These are phyloP conservation scores for Neurospora discreta DNA, from an alignment of 495 filamentous ascomycete species.

Conservation along the genomic window DNA sequence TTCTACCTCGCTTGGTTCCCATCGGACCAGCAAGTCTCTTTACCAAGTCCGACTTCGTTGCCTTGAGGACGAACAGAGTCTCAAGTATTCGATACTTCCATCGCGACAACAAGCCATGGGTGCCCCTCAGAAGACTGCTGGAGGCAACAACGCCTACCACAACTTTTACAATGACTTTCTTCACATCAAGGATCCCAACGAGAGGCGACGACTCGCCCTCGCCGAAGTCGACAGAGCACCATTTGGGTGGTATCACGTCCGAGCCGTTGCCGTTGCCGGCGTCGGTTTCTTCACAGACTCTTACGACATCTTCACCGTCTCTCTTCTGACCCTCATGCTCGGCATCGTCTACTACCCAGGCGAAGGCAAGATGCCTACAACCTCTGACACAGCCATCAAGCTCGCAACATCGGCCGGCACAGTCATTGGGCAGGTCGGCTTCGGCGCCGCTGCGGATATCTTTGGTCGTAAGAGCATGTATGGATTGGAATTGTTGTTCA, in stretches of 20 bases:
- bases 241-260: conserved; percentile 67
- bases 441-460: conserved; percentile 70
- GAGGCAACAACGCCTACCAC: conserved; percentile 57
- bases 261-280: conserved; percentile 61
- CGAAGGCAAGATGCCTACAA: conserved; percentile 44
- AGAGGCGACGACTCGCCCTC: conserved; percentile 58
- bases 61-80: neutral
- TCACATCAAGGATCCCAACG: conserved; percentile 58
- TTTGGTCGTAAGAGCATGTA: conserved; percentile 79
- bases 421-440: conserved; percentile 73
- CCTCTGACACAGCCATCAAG: conserved; percentile 75
- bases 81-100: neutral
- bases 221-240: conserved; percentile 63
- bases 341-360: conserved; percentile 60
- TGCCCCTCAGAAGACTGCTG: conserved; percentile 34
- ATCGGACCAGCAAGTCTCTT: neutral
- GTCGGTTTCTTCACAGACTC: conserved; percentile 73
- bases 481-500: conserved; percentile 76
- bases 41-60: neutral
- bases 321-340: conserved; percentile 53
- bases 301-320: conserved; percentile 68
- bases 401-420: conserved; percentile 79
- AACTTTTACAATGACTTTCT: conserved; percentile 54
- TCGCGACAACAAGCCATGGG: conserved; percentile 6
- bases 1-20: neutral